These are phyloP conservation scores for Chlorella sp. DNA, from an alignment of 139 green algal genomes.

Conservation along the genomic window DNA sequence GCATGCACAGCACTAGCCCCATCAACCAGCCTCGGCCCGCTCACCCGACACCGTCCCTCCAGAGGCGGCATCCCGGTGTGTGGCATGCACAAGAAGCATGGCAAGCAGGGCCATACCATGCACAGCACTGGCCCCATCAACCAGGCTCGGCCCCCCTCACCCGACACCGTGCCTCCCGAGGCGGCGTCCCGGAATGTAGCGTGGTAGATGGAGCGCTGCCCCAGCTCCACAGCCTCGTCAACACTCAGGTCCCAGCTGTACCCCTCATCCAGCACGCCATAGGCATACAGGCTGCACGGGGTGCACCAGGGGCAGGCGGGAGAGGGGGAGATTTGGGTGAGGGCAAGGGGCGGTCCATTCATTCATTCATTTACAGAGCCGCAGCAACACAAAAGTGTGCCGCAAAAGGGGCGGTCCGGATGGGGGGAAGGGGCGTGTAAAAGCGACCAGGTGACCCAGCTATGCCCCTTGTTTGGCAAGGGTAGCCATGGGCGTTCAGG, in stretches of 20 bases:
- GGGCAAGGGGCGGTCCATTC: no score
- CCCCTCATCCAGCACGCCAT: constrained; percentile 95
- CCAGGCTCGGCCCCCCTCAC: constrained; percentile 36
- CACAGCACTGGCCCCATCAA: no score
- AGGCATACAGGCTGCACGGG: constrained; percentile 90
- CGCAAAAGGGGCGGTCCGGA: background rate
- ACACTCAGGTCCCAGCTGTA: constrained; percentile 93
- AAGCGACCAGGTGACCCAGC: background rate
- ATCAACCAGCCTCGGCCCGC: no score
- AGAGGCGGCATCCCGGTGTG: no score
- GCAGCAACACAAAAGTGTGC: no score
- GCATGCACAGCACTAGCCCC: no score
- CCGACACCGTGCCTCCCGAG: constrained; percentile 94
- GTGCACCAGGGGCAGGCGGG: background rate
- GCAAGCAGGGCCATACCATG: no score
- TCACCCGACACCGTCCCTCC: no score
- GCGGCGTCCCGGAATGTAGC: constrained; percentile 98
- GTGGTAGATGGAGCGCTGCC: constrained; percentile 96
- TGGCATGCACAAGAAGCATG: no score
- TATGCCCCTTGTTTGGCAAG: background rate
- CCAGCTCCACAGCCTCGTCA: constrained; percentile 96
- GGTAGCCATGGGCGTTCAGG: no score
- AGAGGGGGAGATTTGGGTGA: background rate
- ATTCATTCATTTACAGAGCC: no score
- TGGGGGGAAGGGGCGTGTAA: background rate